Evolutionary conservation across 2,329 filamentous ascomycete genomes (phyloP), one percentile per base, ranked within the genome.

Genomic region (Exserohilum rostratum): DNA sequence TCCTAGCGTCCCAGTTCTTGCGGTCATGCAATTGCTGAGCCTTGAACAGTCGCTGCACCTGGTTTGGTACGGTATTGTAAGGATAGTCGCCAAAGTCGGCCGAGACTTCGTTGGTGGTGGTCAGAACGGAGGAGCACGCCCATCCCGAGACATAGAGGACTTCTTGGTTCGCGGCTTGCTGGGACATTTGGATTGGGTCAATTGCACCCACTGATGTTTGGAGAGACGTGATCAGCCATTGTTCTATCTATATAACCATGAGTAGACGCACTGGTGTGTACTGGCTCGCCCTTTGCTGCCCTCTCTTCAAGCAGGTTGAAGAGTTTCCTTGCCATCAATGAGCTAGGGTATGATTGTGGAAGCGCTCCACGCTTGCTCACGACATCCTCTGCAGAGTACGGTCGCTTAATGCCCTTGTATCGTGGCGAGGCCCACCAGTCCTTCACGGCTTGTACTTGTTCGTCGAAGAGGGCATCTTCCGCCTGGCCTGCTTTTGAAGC

Each of bases 131-230:
- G 0, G 93, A 98, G 78, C 95, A 98, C 5, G 95, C 95, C 95
- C 95, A 99, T 58, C 95, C 95, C 0, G 93, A 97, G 60, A 99
- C 83, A 77, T 99, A 99, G 40, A 99, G 84, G 15, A 97, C 90
- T 75, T 99, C 93, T 74, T 98, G 95, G 78, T 98, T 90, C 5
- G 90, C 86, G 13, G 95, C 95, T 80, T 98, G 95, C 76, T 99
- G 95, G 44, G 95, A 96, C 95, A 99, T 98, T 79, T 99, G 95
- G 10, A 98, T 87, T n/a, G 95, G 95, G 72, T 99, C 95, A 77
- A 99, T 96, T 56, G 93, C 95, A 66, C 95, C 95, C 90, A 99
- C 90, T 93, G 58, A 27, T 52, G 30, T 49, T 31, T 15, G 20
- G 34, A 55, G n/a, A 52, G 18, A 34, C 6, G 37, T 30, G 15